Percentiles rank a stretch among this genome's conserved stretches.
Evolutionary conservation across 495 filamentous ascomycete species (phyloP).

Genomic region (Aspergillus sclerotiicarbonarius): DNA sequence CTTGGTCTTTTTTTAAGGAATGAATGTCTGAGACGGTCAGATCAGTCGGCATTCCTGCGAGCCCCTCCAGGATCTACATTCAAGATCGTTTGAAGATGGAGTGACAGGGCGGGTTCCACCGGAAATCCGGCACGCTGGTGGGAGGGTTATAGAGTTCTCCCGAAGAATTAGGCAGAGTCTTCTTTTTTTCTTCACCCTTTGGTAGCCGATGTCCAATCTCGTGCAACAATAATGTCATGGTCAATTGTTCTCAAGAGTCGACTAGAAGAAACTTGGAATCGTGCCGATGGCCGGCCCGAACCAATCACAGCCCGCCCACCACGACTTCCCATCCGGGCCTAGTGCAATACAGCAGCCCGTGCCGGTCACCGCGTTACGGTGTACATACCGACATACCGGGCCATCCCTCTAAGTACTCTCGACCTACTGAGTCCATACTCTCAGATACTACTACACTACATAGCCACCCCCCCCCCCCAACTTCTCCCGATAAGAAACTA

Average conservation of each 20-base stretch:
- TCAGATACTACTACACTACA: no score
- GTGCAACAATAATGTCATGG: no score
- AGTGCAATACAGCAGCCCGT: background rate
- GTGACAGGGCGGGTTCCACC: background rate
- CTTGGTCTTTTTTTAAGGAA: slow-evolving; percentile 39
- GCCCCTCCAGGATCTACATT: slow-evolving; percentile 24
- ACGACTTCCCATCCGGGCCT: background rate
- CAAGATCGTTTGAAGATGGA: slow-evolving; percentile 8
- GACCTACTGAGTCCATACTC: background rate
- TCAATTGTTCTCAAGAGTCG: no score
- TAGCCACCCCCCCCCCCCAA: no score
- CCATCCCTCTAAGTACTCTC: background rate
- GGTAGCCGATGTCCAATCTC: background rate
- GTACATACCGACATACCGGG: background rate
- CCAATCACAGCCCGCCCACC: no score
- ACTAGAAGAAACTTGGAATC: background rate
- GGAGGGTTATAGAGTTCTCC: no score
- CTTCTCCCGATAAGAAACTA: background rate
- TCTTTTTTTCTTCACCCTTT: background rate
- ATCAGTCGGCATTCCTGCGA: slow-evolving; percentile 31
- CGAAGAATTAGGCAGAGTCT: no score
- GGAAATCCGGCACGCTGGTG: background rate
- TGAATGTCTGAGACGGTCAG: slow-evolving; percentile 42
- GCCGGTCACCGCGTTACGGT: no score
- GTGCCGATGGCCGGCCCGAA: background rate